Conservation (phyloP, 768 basidiomycete genomes). For the Tephrocybe sp. region DNA sequence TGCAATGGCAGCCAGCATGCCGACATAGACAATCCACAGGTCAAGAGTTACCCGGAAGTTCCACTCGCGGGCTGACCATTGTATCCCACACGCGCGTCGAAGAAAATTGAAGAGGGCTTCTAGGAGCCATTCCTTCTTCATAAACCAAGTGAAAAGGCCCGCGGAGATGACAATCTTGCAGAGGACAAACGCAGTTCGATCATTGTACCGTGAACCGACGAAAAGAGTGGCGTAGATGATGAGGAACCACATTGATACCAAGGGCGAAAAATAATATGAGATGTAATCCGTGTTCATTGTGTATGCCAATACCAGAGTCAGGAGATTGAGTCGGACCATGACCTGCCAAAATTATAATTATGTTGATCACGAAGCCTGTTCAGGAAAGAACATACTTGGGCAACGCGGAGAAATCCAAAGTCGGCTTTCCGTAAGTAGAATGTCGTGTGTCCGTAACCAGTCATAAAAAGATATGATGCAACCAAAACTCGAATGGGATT, state of each 20-base stretch:
- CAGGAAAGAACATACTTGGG: conserved; percentile 49
- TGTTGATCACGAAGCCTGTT: neutral
- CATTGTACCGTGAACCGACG: conserved; percentile 73
- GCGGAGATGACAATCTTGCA: conserved; percentile 71
- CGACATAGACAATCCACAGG: conserved; percentile 85
- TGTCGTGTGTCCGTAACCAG: conserved; percentile 86
- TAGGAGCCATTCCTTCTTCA: conserved; percentile 62
- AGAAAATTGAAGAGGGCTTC: conserved; percentile 64
- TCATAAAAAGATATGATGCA: conserved; percentile 90
- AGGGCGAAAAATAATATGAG: conserved; percentile 87
- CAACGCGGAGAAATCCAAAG: conserved; percentile 76
- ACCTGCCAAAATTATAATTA: conserved; percentile 40
- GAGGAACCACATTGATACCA: conserved; percentile 90
- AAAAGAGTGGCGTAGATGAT: conserved; percentile 83
- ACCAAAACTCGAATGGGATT: conserved; percentile 89
- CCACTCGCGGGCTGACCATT: conserved; percentile 89
- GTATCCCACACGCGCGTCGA: conserved; percentile 65
- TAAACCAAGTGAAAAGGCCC: conserved; percentile 60
- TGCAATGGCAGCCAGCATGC: conserved; percentile 77
- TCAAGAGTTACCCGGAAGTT: conserved; percentile 86
- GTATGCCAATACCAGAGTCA: conserved; percentile 82
- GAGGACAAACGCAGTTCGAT: conserved; percentile 62
- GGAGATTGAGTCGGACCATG: conserved; percentile 79
- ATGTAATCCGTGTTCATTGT: conserved; percentile 92
- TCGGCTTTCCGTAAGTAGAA: conserved; percentile 91